These are phyloP conservation scores for Peltaster fructicola DNA, from an alignment of 2,329 filamentous ascomycete genomes.

Conservation along the genomic window DNA sequence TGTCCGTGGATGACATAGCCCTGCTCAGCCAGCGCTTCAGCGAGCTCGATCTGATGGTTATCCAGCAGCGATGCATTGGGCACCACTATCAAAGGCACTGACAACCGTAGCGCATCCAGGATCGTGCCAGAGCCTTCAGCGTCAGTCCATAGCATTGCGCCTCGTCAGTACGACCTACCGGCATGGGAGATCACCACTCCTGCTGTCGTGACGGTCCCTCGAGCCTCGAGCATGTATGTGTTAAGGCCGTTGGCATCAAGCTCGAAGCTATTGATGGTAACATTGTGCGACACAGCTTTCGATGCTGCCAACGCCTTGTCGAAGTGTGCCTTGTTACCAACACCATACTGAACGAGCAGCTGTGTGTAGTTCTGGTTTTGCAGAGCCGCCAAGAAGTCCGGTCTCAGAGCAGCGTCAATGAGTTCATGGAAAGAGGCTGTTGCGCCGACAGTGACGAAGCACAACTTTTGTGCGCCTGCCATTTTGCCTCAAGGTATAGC, in stretches of 20 bases:
- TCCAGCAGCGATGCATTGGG: slow-evolving; percentile 68
- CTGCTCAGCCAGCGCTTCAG: slow-evolving; percentile 52
- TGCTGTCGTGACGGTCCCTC: slow-evolving; percentile 22
- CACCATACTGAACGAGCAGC: slow-evolving; percentile 66
- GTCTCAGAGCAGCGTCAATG: slow-evolving; percentile 45
- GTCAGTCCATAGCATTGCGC: not conserved
- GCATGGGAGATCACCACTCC: slow-evolving; percentile 81
- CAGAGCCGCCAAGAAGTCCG: slow-evolving; percentile 46
- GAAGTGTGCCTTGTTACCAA: slow-evolving; percentile 41
- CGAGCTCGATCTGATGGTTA: slow-evolving; percentile 83
- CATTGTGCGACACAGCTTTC: slow-evolving; percentile 4
- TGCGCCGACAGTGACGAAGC: slow-evolving; percentile 82
- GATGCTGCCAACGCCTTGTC: slow-evolving; percentile 18
- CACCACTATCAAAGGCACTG: slow-evolving; percentile 69
- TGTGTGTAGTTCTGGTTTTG: slow-evolving; percentile 45
- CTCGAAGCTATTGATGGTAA: slow-evolving; percentile 45
- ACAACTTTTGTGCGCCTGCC: no score
- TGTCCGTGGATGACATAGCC: slow-evolving; percentile 61
- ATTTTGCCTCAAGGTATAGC: no score
- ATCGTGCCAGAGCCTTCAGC: slow-evolving; percentile 69
- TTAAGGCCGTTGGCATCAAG: slow-evolving; percentile 45
- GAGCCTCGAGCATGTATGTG: slow-evolving; percentile 38
- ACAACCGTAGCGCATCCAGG: slow-evolving; percentile 58
- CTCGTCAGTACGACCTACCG: slow-evolving; percentile 35
- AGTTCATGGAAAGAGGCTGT: slow-evolving; percentile 68